Conservation (phyloP, 2,329 filamentous ascomycete species). For the Ilyonectria sp. region DNA sequence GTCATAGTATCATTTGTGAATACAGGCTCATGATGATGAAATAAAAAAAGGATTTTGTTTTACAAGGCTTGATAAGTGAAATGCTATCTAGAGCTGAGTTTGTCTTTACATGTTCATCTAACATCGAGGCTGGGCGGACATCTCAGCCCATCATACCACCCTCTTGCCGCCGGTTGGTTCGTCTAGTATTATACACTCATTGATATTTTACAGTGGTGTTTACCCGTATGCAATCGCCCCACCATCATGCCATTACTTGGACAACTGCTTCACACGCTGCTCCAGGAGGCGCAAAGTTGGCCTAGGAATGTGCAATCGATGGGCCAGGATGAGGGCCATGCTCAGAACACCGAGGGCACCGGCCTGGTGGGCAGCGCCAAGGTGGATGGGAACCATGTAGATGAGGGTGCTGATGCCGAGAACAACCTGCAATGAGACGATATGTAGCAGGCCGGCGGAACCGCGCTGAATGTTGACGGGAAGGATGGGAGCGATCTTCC, state of each 20-base stretch:
- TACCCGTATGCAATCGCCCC: slow-evolving; percentile 31
- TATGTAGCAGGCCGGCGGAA: slow-evolving; percentile 84
- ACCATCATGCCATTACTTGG: slow-evolving; percentile 38
- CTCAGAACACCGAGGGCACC: slow-evolving; percentile 89
- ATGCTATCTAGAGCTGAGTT: slow-evolving; percentile 39
- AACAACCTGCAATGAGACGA: slow-evolving; percentile 85
- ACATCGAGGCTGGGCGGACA: slow-evolving; percentile 14
- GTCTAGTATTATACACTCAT: slow-evolving; percentile 46
- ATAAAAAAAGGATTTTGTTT: slow-evolving; percentile 29
- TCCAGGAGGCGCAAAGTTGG: slow-evolving; percentile 74
- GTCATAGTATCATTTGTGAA: slow-evolving; percentile 18
- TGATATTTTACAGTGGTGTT: slow-evolving; percentile 41
- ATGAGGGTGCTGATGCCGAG: slow-evolving; percentile 93
- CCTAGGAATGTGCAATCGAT: slow-evolving; percentile 81
- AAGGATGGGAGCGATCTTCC: slow-evolving; percentile 70
- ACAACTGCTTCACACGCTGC: slow-evolving; percentile 59
- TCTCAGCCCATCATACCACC: slow-evolving; percentile 30
- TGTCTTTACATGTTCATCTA: slow-evolving; percentile 29
- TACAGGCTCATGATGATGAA: slow-evolving; percentile 11
- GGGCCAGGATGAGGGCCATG: slow-evolving; percentile 84
- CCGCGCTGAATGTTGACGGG: slow-evolving; percentile 77
- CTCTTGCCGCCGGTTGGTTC: slow-evolving; percentile 32
- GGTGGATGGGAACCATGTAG: slow-evolving; percentile 90
- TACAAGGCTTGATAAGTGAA: slow-evolving; percentile 30
- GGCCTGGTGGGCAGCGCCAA: slow-evolving; percentile 94